phyloP scores from a whole-genome alignment of 2,329 filamentous ascomycete genomes.

The Rutstroemia sydowiana region DNA sequence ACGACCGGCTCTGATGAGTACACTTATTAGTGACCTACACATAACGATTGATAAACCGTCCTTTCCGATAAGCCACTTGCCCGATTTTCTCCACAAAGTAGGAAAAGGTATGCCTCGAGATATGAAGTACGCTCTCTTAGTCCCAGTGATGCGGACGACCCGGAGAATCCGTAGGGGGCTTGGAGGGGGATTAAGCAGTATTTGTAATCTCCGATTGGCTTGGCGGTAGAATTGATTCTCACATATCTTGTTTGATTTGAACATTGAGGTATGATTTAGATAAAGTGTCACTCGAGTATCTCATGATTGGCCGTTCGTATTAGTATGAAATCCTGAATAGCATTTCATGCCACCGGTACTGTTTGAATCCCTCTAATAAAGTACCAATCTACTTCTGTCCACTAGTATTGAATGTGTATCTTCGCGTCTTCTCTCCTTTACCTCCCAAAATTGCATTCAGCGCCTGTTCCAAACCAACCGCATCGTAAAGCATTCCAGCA shows the following conservation, averaged over 20 bases:
- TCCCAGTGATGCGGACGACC: too few species aligned
- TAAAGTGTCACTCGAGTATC: too few species aligned
- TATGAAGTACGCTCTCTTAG: slow-evolving; percentile 81
- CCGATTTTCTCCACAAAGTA: slow-evolving; percentile 76
- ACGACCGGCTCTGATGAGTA: slow-evolving; percentile 74
- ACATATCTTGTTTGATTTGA: too few species aligned
- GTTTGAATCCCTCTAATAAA: neutral
- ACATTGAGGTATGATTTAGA: too few species aligned
- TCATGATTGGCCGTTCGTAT: too few species aligned
- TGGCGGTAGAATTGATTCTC: too few species aligned
- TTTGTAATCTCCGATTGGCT: neutral
- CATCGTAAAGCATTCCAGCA: slow-evolving; percentile 62
- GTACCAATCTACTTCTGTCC: neutral
- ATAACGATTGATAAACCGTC: slow-evolving; percentile 86
- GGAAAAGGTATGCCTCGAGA: slow-evolving; percentile 95
- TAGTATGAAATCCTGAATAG: too few species aligned
- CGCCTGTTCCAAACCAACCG: slow-evolving; percentile 64
- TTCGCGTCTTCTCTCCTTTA: slow-evolving; percentile 42
- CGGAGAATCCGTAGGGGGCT: neutral
- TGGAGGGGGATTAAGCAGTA: neutral
- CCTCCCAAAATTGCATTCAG: slow-evolving; percentile 69
- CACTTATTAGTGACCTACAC: slow-evolving; percentile 76
- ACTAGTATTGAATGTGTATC: slow-evolving; percentile 49
- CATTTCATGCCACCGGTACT: neutral
- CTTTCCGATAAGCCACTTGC: slow-evolving; percentile 74